Conservation (phyloP, 345 rosid species). For the Kernera saxatilis region DNA sequence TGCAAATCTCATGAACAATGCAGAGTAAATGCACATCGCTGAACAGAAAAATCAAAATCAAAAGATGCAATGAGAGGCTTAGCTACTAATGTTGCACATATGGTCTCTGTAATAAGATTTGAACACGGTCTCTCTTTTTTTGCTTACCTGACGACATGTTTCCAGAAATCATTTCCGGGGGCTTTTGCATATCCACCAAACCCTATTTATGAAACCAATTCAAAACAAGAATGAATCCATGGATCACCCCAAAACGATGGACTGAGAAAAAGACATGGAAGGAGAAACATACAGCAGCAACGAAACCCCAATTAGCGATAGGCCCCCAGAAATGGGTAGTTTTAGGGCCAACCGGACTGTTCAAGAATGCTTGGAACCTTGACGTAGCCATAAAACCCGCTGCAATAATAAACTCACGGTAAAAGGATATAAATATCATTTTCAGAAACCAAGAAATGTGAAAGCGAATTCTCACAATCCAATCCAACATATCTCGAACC, state of each 20-base stretch:
- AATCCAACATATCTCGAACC: background rate
- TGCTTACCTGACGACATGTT: slow-evolving; percentile 70
- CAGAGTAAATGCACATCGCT: slow-evolving; percentile 83
- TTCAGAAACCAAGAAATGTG: background rate
- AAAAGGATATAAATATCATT: background rate
- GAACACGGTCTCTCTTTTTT: background rate
- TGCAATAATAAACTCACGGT: background rate
- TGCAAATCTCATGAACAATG: slow-evolving; percentile 81
- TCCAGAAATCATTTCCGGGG: slow-evolving; percentile 93
- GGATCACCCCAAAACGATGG: background rate
- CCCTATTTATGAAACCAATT: slow-evolving; percentile 45
- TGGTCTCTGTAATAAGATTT: background rate
- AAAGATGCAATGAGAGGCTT: background rate
- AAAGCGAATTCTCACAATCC: background rate
- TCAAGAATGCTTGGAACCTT: slow-evolving; percentile 64
- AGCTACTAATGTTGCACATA: background rate
- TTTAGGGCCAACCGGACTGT: slow-evolving; percentile 83
- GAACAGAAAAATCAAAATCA: background rate
- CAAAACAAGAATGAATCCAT: background rate
- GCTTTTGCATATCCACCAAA: slow-evolving; percentile 79
- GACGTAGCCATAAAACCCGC: slow-evolving; percentile 52
- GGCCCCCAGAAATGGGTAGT: slow-evolving; percentile 95
- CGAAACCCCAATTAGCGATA: slow-evolving; percentile 87
- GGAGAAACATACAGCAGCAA: slow-evolving; percentile 54
- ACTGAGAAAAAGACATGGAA: background rate